These are phyloP conservation scores for Tylopilus orsonianus DNA, from an alignment of 1,284 basidiomycete genomes.

Conservation along the genomic window DNA sequence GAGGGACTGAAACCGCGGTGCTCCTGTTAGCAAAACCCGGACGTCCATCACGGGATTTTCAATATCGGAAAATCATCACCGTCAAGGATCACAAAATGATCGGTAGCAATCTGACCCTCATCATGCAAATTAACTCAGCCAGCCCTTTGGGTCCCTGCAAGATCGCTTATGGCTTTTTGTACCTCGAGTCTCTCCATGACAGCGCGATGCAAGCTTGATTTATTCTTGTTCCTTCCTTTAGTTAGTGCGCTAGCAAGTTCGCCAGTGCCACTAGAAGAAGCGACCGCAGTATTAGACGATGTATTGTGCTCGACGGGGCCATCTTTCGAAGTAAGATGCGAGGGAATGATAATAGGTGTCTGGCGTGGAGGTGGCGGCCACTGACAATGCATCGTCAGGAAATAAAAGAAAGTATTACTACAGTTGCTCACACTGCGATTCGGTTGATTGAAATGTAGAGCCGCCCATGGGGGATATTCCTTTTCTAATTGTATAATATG, in stretches of 20 bases:
- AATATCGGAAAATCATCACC: background rate
- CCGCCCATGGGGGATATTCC: conserved; percentile 81
- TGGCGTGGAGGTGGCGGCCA: conserved; percentile 78
- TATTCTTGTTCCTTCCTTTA: conserved; percentile 40
- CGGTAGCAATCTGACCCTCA: background rate
- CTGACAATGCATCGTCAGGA: conserved; percentile 36
- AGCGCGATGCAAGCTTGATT: conserved; percentile 69
- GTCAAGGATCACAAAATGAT: background rate
- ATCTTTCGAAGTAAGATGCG: conserved; percentile 45
- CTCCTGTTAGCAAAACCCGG: background rate
- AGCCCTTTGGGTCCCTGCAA: conserved; percentile 35
- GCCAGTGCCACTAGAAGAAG: conserved; percentile 11
- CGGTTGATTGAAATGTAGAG: conserved; percentile 79
- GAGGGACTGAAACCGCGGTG: background rate
- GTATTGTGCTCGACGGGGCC: conserved; percentile 15
- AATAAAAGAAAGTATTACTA: background rate
- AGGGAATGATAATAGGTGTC: conserved; percentile 70
- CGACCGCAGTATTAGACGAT: conserved; percentile 2
- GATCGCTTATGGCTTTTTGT: conserved; percentile 66
- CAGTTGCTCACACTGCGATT: conserved; percentile 63
- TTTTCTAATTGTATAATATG: conserved; percentile 72
- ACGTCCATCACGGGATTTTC: background rate
- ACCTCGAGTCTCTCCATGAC: conserved; percentile 75
- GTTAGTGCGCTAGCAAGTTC: conserved; percentile 8
- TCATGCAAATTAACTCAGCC: conserved; percentile 12